Percentiles rank a stretch among this genome's conserved stretches.
Conservation (phyloP, 1,284 basidiomycete species). For the Coniferiporia sulphurascens region DNA sequence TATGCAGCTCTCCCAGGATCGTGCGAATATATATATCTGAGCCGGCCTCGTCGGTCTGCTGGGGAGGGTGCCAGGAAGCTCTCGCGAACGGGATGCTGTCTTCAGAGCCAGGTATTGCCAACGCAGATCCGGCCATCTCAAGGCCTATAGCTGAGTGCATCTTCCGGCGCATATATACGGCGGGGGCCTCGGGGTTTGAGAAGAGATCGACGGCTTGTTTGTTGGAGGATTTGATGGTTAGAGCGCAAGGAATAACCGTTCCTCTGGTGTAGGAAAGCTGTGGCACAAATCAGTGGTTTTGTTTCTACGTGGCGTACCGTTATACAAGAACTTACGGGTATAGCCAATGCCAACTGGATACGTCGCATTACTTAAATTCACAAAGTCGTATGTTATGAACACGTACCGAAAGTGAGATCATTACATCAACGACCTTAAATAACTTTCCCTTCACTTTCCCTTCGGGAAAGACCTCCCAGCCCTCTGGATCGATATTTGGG, state of each 20-base stretch:
- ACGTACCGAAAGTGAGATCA: slow-evolving; percentile 6
- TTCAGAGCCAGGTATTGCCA: too few relatives aligned
- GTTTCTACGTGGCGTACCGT: background rate
- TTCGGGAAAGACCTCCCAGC: slow-evolving; percentile 9
- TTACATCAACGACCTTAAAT: slow-evolving; percentile 1
- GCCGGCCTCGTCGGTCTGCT: background rate
- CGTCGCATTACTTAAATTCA: background rate
- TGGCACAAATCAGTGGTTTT: background rate
- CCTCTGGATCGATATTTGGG: slow-evolving; percentile 7
- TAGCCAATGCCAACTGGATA: slow-evolving; percentile 6
- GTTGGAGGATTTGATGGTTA: background rate
- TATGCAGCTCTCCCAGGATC: slow-evolving; percentile 4
- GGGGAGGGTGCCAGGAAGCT: background rate
- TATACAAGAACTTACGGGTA: background rate
- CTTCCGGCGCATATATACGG: slow-evolving; percentile 2
- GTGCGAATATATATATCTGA: background rate
- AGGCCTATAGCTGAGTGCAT: background rate
- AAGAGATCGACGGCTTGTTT: slow-evolving; percentile 7
- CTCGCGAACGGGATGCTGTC: background rate
- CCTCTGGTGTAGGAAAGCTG: slow-evolving; percentile 7
- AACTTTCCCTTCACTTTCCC: slow-evolving; percentile 1
- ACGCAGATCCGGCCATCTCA: too few relatives aligned
- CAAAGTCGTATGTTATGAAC: background rate
- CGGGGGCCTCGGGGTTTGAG: slow-evolving; percentile 1
- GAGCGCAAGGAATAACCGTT: slow-evolving; percentile 3